phyloP scores from a whole-genome alignment of 352 stramenopile species.

The Aphanomyces astaci region DNA sequence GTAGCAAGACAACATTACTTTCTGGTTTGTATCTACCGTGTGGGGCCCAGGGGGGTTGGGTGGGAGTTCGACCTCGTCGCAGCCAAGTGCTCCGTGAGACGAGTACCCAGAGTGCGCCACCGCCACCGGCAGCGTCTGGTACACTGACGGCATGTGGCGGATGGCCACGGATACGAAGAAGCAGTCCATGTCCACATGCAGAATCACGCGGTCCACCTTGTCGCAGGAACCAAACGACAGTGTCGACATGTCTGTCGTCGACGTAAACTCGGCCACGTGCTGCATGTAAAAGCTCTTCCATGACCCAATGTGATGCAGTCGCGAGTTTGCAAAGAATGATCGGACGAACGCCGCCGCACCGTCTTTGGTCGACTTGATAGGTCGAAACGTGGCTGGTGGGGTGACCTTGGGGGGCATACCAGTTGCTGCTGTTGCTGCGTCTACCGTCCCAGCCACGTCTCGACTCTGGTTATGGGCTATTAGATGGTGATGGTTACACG shows the following conservation, averaged over 20 bases:
- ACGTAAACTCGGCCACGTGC: conserved; percentile 49
- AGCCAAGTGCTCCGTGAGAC: conserved; percentile 13
- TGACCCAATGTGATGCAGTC: conserved; percentile 77
- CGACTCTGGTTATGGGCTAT: too few relatives aligned
- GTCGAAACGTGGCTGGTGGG: conserved; percentile 13
- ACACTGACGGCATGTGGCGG: conserved; percentile 55
- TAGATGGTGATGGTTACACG: too few relatives aligned
- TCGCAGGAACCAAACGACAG: conserved; percentile 18
- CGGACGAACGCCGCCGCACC: conserved; percentile 54
- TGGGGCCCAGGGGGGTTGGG: too few relatives aligned
- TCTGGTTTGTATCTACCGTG: too few relatives aligned
- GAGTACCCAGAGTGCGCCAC: conserved; percentile 75
- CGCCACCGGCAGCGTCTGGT: conserved; percentile 72
- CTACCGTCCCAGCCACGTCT: too few relatives aligned
- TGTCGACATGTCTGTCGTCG: conserved; percentile 33
- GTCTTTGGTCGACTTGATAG: conserved; percentile 60
- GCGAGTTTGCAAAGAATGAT: conserved; percentile 78
- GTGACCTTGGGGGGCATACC: too few relatives aligned
- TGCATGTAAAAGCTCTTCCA: conserved; percentile 73
- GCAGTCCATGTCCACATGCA: conserved; percentile 97
- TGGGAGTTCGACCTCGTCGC: too few relatives aligned
- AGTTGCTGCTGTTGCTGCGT: too few relatives aligned
- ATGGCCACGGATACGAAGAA: conserved; percentile 94
- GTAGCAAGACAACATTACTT: too few relatives aligned
- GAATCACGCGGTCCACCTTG: conserved; percentile 70